Evolutionary conservation across 805 yeast species (phyloP).

Genomic region (Ogataea siamensis): DNA sequence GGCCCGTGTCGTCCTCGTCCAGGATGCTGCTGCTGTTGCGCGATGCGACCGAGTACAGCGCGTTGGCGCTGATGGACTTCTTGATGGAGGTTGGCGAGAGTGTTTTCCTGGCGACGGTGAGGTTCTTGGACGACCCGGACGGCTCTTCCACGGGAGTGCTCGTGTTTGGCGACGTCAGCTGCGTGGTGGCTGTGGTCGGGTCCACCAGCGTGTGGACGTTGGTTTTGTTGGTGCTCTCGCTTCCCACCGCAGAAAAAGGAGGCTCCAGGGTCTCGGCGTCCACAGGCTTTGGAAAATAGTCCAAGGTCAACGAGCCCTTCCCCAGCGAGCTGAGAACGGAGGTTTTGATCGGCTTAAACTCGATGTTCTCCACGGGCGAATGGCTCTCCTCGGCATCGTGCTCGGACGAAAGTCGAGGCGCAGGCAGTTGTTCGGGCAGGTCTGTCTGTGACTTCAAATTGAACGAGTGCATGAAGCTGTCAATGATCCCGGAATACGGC

Average conservation of each 20-base stretch:
- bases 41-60: slow-evolving; percentile 7
- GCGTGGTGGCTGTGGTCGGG: slow-evolving; percentile 11
- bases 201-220: slow-evolving; percentile 11
- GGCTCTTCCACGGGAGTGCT: slow-evolving; percentile 14
- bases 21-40: slow-evolving; percentile 11
- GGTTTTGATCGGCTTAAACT: slow-evolving; percentile 46
- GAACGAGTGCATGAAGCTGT: slow-evolving; percentile 29
- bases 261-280: slow-evolving; percentile 2
- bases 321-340: slow-evolving; percentile 50
- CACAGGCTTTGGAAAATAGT: slow-evolving; percentile 27
- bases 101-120: slow-evolving; percentile 18
- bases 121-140: background rate
- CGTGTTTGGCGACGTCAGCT: slow-evolving; percentile 16
- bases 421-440: slow-evolving; percentile 10
- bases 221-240: slow-evolving; percentile 7
- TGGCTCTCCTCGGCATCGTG: slow-evolving; percentile 6
- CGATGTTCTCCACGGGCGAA: slow-evolving; percentile 34
- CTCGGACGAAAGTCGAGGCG: background rate
- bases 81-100: slow-evolving; percentile 14
- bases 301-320: slow-evolving; percentile 43
- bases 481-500: slow-evolving; percentile 24
- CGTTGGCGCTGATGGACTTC: slow-evolving; percentile 11
- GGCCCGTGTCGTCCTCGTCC: slow-evolving; percentile 16
- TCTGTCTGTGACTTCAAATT: slow-evolving; percentile 27
- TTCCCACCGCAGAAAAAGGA: slow-evolving; percentile 9